phyloP scores from a whole-genome alignment of 495 filamentous ascomycete species.

The Lichina pygmaea region DNA sequence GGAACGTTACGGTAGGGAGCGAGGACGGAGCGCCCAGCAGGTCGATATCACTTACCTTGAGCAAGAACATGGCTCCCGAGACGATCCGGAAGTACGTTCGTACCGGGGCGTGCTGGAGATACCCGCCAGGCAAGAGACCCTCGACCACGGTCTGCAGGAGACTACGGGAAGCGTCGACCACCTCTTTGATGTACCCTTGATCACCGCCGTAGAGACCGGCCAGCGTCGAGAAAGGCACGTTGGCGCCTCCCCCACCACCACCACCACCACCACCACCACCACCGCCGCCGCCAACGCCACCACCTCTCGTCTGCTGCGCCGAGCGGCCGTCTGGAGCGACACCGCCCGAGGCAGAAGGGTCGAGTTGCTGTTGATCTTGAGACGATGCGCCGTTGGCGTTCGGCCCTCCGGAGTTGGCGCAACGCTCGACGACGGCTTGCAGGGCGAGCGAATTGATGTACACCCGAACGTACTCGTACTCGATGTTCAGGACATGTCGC shows the following conservation, averaged over 20 bases:
- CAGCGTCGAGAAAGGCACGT: slow-evolving; percentile 21
- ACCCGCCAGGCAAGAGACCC: slow-evolving; percentile 51
- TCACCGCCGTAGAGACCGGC: slow-evolving; percentile 31
- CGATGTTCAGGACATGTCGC: slow-evolving; percentile 63
- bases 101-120: slow-evolving; percentile 77
- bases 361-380: no score
- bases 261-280: not conserved
- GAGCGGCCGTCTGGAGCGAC: slow-evolving; percentile 11
- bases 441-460: slow-evolving; percentile 84
- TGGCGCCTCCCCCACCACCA: slow-evolving; percentile 3
- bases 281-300: not conserved
- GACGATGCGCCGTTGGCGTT: slow-evolving; percentile 2
- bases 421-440: slow-evolving; percentile 85
- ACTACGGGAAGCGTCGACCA: slow-evolving; percentile 64
- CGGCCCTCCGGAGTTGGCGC: slow-evolving; percentile 28
- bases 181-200: slow-evolving; percentile 62
- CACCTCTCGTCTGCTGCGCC: slow-evolving; percentile 7
- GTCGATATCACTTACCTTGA: slow-evolving; percentile 19
- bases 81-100: slow-evolving; percentile 87
- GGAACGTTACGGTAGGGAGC: not conserved
- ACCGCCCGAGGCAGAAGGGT: not conserved
- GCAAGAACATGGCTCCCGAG: slow-evolving; percentile 79
- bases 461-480: slow-evolving; percentile 30
- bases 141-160: slow-evolving; percentile 65
- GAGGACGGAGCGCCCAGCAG: not conserved